Evolutionary conservation across 1,284 basidiomycete species (phyloP).

Genomic region (Cutaneotrichosporon cyanovorans): DNA sequence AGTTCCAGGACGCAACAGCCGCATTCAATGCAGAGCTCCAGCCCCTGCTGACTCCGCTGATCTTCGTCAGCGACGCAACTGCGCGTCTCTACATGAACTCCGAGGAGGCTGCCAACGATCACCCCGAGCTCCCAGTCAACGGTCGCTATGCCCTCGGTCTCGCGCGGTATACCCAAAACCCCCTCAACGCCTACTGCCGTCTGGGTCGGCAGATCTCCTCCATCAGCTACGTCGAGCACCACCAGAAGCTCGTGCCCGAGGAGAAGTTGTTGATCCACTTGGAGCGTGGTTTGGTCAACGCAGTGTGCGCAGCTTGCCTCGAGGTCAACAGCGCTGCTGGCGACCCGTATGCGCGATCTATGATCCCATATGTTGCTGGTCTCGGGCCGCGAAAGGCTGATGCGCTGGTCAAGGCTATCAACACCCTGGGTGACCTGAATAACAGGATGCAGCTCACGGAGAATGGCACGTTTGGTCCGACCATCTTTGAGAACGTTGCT

Average conservation of each 20-base stretch:
- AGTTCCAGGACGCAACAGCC: constrained; percentile 27
- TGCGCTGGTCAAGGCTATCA: constrained; percentile 73
- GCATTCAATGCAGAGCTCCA: constrained; percentile 27
- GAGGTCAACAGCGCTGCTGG: constrained; percentile 89
- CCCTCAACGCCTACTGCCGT: constrained; percentile 86
- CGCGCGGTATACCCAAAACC: constrained; percentile 88
- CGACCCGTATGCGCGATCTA: constrained; percentile 76
- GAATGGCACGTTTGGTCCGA: constrained; percentile 63
- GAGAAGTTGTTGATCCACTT: constrained; percentile 77
- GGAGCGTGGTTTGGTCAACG: constrained; percentile 81
- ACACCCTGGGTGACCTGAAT: constrained; percentile 60
- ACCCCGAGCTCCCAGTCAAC: constrained; percentile 66
- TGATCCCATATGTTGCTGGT: constrained; percentile 86
- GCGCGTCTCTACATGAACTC: constrained; percentile 92
- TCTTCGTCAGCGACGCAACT: constrained; percentile 83
- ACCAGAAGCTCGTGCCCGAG: constrained; percentile 64
- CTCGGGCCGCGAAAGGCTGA: constrained; percentile 93
- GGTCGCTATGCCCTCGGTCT: constrained; percentile 93
- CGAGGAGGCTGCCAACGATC: constrained; percentile 76
- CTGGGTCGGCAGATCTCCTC: constrained; percentile 72
- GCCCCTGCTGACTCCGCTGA: constrained; percentile 56
- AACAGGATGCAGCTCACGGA: constrained; percentile 81
- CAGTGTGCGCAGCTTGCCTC: constrained; percentile 85
- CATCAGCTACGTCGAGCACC: constrained; percentile 72
- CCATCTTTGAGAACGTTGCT: constrained; percentile 81